Conservation (phyloP, 75 land plant genomes). For the Cupressus sempervirens region DNA sequence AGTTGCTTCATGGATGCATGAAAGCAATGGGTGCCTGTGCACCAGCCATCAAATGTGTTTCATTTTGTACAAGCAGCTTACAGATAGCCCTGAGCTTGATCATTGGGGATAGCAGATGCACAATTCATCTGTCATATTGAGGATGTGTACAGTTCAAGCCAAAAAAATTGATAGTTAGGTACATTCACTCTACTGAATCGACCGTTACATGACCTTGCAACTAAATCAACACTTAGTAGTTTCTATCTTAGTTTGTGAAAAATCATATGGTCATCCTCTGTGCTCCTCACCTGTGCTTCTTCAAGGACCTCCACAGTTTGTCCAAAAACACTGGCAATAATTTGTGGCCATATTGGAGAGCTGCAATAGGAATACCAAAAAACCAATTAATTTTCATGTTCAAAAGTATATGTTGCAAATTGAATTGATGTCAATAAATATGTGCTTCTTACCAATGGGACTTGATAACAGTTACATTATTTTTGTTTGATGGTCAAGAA, state of each 20-base stretch:
- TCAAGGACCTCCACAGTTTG: slow-evolving; percentile 44
- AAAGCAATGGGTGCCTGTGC: too few species aligned
- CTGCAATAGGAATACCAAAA: slow-evolving; percentile 13
- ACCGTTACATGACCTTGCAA: neutral
- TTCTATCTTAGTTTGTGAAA: neutral
- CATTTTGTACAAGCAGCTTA: too few species aligned
- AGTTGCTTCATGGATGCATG: too few species aligned
- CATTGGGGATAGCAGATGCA: too few species aligned
- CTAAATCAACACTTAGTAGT: neutral
- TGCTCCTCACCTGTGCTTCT: slow-evolving; percentile 28
- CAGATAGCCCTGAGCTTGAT: too few species aligned
- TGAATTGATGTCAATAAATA: neutral
- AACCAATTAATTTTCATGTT: neutral
- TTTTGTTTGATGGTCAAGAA: too few species aligned
- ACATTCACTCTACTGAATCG: neutral
- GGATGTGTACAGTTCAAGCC: neutral
- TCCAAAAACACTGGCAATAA: slow-evolving; percentile 41
- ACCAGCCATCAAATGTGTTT: too few species aligned
- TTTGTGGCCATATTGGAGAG: slow-evolving; percentile 37
- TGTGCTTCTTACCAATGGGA: neutral
- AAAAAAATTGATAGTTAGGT: neutral
- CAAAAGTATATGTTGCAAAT: neutral
- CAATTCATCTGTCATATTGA: too few species aligned
- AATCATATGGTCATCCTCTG: neutral
- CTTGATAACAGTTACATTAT: neutral